Conservation (phyloP, 257 asterid genomes). For the Fraxinus pennsylvanica region DNA sequence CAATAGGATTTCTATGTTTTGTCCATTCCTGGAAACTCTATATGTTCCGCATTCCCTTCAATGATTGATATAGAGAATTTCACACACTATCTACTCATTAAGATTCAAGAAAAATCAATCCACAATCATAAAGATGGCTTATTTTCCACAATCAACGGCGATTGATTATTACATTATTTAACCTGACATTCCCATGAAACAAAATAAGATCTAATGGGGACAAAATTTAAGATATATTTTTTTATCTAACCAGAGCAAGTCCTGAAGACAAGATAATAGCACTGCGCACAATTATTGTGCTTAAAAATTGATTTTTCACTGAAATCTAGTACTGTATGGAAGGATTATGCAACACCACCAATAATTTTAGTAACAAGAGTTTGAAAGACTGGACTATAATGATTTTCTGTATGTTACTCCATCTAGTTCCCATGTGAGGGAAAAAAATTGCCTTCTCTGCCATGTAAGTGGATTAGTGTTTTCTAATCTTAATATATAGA, state of each 20-base stretch:
- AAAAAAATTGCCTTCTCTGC: too few species aligned
- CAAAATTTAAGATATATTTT: neutral
- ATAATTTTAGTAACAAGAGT: neutral
- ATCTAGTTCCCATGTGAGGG: constrained; percentile 20
- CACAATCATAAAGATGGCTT: neutral
- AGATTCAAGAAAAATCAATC: neutral
- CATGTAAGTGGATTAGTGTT: neutral
- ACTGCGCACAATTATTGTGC: neutral
- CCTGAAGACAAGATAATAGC: neutral
- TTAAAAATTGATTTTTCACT: neutral
- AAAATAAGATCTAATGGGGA: neutral
- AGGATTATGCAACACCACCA: neutral
- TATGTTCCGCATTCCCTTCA: neutral
- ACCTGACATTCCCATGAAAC: neutral
- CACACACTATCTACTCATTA: neutral
- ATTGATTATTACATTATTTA: neutral
- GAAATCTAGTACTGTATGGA: neutral
- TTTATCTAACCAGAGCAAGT: neutral
- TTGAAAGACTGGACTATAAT: neutral
- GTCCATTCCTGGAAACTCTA: neutral
- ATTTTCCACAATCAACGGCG: neutral
- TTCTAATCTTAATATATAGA: constrained; percentile 11
- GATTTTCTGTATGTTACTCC: too few species aligned
- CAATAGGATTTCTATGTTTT: neutral
- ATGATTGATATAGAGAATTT: neutral